Evolutionary conservation across 2,329 filamentous ascomycete genomes (phyloP).

Genomic region (Neoascochyta sp.): DNA sequence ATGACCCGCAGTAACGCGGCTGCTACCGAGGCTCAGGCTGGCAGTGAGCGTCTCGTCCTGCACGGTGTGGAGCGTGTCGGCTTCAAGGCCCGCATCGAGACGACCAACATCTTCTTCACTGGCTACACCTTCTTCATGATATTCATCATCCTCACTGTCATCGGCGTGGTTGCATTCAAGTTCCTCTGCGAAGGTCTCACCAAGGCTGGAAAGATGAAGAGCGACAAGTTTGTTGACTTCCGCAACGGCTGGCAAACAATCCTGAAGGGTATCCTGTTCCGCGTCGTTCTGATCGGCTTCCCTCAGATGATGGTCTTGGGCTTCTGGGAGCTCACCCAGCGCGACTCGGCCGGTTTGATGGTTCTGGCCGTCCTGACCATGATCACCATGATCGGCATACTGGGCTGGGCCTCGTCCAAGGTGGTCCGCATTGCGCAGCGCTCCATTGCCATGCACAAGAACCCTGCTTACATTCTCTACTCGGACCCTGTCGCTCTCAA

Average conservation of each 20-base stretch:
- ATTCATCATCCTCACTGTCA: constrained; percentile 70
- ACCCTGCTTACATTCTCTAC: constrained; percentile 94
- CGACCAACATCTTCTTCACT: constrained; percentile 90
- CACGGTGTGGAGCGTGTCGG: constrained; percentile 85
- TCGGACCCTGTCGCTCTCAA: constrained; percentile 91
- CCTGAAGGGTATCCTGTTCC: constrained; percentile 89
- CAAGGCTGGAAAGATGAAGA: constrained; percentile 73
- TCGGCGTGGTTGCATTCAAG: constrained; percentile 76
- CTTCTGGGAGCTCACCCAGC: constrained; percentile 86
- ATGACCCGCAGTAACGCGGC: constrained; percentile 48
- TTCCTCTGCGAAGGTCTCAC: constrained; percentile 71
- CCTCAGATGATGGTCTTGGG: constrained; percentile 87
- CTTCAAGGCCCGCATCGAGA: constrained; percentile 79
- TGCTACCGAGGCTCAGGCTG: constrained; percentile 32
- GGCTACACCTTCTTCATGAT: constrained; percentile 84
- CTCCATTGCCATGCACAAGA: constrained; percentile 88
- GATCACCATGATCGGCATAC: constrained; percentile 70
- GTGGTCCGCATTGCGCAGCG: constrained; percentile 84
- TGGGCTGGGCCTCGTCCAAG: constrained; percentile 84
- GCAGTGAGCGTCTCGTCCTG: constrained; percentile 50
- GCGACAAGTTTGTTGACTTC: constrained; percentile 87
- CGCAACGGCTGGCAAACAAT: constrained; percentile 91
- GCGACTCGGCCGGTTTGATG: constrained; percentile 80
- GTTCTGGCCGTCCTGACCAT: constrained; percentile 88
- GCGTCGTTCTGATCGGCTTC: constrained; percentile 83